These are phyloP conservation scores for Mortierella alpina DNA, from an alignment of 192 early-diverging fungal species.

Conservation along the genomic window DNA sequence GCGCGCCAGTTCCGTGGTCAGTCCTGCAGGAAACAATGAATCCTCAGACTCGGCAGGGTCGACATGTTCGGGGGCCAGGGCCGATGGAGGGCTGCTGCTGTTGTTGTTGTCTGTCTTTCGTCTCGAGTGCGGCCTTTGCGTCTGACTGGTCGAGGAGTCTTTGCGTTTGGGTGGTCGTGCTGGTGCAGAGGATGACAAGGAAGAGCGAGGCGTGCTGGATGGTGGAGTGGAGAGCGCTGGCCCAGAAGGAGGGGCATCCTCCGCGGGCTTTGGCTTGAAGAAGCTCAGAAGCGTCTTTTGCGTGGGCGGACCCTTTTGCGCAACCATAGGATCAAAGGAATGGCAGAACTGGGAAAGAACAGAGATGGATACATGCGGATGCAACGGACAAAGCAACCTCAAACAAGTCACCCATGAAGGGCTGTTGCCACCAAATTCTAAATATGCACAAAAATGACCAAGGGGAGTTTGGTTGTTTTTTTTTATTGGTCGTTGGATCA, in stretches of 20 bases:
- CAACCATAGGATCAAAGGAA: slow-evolving; percentile 8
- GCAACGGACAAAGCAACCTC: not conserved
- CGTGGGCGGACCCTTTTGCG: slow-evolving; percentile 3
- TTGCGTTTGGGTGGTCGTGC: too few relatives aligned
- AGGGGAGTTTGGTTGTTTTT: not conserved
- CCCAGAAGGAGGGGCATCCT: not conserved
- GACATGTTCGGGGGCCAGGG: too few relatives aligned
- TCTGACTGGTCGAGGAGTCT: too few relatives aligned
- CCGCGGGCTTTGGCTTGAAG: slow-evolving; percentile 36
- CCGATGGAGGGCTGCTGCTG: not conserved
- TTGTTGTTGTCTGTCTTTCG: not conserved
- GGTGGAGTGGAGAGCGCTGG: not conserved
- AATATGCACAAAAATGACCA: not conserved
- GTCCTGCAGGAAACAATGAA: slow-evolving; percentile 21
- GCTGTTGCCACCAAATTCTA: not conserved
- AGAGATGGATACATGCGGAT: not conserved
- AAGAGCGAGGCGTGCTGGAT: not conserved
- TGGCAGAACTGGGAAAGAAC: not conserved
- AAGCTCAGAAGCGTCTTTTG: slow-evolving; percentile 40
- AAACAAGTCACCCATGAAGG: not conserved
- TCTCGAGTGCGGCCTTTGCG: too few relatives aligned
- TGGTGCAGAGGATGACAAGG: not conserved
- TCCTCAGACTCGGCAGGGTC: not conserved
- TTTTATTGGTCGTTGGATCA: slow-evolving; percentile 18
- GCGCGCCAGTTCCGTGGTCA: slow-evolving; percentile 4